Evolutionary conservation across 1,284 basidiomycete genomes (phyloP).

Genomic region (Xanthoconium separans): DNA sequence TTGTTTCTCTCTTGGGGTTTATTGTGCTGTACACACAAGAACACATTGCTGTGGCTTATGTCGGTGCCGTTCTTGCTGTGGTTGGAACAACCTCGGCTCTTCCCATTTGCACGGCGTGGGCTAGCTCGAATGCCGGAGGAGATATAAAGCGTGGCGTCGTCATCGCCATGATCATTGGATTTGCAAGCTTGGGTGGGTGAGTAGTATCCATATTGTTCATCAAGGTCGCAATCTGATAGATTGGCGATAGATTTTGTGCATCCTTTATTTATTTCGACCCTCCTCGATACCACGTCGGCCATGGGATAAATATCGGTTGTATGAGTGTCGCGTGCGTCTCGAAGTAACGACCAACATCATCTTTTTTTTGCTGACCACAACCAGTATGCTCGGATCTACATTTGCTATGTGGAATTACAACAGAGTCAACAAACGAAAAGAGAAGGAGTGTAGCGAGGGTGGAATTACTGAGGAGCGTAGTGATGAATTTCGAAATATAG

Average conservation of each 20-base stretch:
- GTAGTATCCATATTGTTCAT: neutral
- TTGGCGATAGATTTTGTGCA: conserved; percentile 36
- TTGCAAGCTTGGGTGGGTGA: conserved; percentile 34
- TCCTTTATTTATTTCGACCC: conserved; percentile 45
- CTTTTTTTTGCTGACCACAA: neutral
- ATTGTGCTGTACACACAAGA: neutral
- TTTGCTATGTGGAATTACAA: conserved; percentile 42
- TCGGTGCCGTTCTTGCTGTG: conserved; percentile 51
- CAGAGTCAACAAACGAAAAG: conserved; percentile 42
- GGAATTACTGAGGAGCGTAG: conserved; percentile 37
- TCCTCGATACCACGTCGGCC: conserved; percentile 49
- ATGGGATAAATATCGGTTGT: conserved; percentile 50
- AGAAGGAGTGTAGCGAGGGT: conserved; percentile 37
- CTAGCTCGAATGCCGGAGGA: neutral
- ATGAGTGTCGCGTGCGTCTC: conserved; percentile 38
- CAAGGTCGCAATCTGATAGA: no score
- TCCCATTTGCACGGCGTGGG: neutral
- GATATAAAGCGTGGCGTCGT: neutral
- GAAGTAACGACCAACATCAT: no score
- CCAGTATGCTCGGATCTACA: conserved; percentile 2
- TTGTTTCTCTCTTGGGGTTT: neutral
- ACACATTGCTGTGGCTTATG: conserved; percentile 41
- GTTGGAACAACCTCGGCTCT: conserved; percentile 54
- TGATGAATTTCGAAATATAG: conserved; percentile 39
- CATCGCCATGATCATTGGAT: neutral